These are phyloP conservation scores for Malbranchea cinnamomea DNA, from an alignment of 2,329 filamentous ascomycete genomes.

Conservation along the genomic window DNA sequence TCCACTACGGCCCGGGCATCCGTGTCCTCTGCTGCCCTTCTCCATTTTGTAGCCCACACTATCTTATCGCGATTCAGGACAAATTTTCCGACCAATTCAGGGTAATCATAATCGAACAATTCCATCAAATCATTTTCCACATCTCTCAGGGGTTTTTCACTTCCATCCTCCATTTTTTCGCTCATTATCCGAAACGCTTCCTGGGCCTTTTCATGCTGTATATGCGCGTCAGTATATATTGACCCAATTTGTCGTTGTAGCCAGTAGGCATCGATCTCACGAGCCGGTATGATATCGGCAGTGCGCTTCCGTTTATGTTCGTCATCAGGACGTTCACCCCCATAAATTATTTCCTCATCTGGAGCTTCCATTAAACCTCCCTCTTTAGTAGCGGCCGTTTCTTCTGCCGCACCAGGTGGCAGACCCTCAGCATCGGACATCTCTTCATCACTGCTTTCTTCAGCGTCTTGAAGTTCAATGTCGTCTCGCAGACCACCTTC, in stretches of 20 bases:
- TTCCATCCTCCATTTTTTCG: conserved; percentile 55
- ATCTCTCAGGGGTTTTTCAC: conserved; percentile 75
- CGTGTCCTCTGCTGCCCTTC: conserved; percentile 64
- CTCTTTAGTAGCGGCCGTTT: conserved; percentile 34
- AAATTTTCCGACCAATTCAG: conserved; percentile 79
- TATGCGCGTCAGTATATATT: conserved; percentile 80
- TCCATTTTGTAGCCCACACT: conserved; percentile 84
- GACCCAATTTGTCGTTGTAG: conserved; percentile 80
- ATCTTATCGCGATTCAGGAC: conserved; percentile 88
- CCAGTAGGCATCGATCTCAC: conserved; percentile 97
- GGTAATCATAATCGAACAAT: conserved; percentile 92
- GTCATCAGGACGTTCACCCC: conserved; percentile 33
- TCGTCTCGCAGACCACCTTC: conserved; percentile 65
- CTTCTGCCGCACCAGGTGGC: conserved; percentile 36
- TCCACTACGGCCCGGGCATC: conserved; percentile 61
- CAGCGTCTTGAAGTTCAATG: conserved; percentile 72
- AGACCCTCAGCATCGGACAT: conserved; percentile 47
- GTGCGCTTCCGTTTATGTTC: conserved; percentile 31
- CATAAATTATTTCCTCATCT: conserved; percentile 54
- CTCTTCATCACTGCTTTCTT: conserved; percentile 65
- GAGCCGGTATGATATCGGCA: conserved; percentile 53
- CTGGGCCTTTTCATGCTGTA: conserved; percentile 82
- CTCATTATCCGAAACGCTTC: conserved; percentile 71
- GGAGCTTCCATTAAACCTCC: conserved; percentile 18
- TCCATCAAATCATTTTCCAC: conserved; percentile 99